Evolutionary conservation across 805 yeast species (phyloP).

Genomic region (Kazachstania bromeliacearum): DNA sequence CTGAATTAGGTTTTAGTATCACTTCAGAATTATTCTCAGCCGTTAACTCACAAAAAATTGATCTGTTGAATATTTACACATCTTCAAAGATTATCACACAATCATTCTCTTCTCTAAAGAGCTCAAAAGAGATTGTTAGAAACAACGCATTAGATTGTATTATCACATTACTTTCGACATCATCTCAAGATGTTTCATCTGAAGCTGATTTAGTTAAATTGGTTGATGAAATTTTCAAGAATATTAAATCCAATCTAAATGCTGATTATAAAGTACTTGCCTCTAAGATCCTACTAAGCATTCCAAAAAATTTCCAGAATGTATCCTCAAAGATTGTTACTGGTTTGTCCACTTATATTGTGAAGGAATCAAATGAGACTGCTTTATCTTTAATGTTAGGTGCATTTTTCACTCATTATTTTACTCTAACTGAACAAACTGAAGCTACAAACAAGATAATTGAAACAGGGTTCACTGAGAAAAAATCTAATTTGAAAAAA

Average conservation of each 20-base stretch:
- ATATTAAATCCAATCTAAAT: conserved; percentile 48
- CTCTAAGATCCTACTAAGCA: conserved; percentile 35
- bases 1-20: conserved; percentile 59
- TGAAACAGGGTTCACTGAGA: conserved; percentile 53
- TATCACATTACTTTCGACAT: conserved; percentile 19
- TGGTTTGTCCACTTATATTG: conserved; percentile 41
- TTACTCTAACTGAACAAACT: conserved; percentile 21
- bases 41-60: conserved; percentile 28
- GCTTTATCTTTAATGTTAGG: conserved; percentile 43
- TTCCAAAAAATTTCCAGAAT: conserved; percentile 22
- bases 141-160: conserved; percentile 35
- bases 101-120: conserved; percentile 48
- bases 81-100: conserved; percentile 43
- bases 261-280: conserved; percentile 57
- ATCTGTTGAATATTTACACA: conserved; percentile 34
- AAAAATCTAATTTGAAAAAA: conserved; percentile 52
- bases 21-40: conserved; percentile 38
- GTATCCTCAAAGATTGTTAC: conserved; percentile 34
- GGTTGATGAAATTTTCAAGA: conserved; percentile 45
- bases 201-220: conserved; percentile 28
- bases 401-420: conserved; percentile 40
- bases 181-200: conserved; percentile 16
- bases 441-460: conserved; percentile 30
- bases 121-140: conserved; percentile 62
- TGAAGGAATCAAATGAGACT: conserved; percentile 69